Conservation (phyloP, 257 asterid species). For the Petrea volubilis region DNA sequence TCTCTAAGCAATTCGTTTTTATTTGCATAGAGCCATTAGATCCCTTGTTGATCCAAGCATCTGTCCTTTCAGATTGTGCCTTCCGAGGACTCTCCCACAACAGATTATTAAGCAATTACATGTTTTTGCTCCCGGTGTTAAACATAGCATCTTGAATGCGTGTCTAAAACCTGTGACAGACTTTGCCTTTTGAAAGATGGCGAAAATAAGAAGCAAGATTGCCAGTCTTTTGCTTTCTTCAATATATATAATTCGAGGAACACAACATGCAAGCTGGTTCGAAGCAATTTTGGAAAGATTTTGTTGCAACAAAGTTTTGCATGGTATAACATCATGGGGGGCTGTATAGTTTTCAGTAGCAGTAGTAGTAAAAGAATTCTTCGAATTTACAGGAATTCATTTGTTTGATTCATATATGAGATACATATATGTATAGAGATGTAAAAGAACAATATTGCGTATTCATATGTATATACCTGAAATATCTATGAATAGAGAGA, state of each 20-base stretch:
- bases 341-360: neutral
- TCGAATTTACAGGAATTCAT: neutral
- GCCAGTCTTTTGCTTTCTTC: neutral
- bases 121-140: constrained; percentile 17
- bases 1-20: neutral
- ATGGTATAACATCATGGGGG: constrained; percentile 1
- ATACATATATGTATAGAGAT: neutral
- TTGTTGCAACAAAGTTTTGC: neutral
- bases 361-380: neutral
- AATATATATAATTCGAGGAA: constrained; percentile 15
- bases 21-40: neutral
- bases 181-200: constrained; percentile 12
- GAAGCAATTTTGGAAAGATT: neutral
- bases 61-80: constrained; percentile 21
- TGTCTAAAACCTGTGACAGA: neutral
- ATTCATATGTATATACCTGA: neutral
- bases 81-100: neutral
- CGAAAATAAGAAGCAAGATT: neutral
- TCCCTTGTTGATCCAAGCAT: constrained; percentile 21
- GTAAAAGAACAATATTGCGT: neutral
- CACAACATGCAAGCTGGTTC: constrained; percentile 14
- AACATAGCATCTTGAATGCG: neutral
- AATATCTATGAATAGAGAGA: neutral
- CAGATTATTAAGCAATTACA: neutral
- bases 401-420: constrained; percentile 10